These are phyloP conservation scores for Pichia californica DNA, from an alignment of 805 yeast genomes.

Conservation along the genomic window DNA sequence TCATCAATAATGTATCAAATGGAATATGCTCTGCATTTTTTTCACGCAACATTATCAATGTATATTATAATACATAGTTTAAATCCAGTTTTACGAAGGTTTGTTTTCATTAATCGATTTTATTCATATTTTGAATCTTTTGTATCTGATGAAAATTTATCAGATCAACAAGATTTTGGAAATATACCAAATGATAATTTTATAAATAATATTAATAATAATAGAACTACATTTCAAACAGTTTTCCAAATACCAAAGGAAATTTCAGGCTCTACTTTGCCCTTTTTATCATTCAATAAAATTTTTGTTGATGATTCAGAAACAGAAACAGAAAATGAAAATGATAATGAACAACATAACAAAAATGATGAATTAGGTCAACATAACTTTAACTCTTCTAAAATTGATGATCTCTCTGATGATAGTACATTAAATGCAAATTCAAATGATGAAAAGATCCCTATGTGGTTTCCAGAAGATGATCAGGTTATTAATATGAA, in stretches of 20 bases:
- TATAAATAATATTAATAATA: background rate
- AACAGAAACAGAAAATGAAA: background rate
- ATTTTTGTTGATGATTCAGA: background rate
- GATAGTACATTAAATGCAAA: background rate
- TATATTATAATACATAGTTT: slow-evolving; percentile 26
- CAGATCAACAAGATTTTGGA: background rate
- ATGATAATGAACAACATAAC: background rate
- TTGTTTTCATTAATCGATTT: slow-evolving; percentile 7
- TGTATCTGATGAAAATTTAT: background rate
- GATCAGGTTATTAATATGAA: slow-evolving; percentile 27
- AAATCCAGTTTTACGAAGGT: slow-evolving; percentile 20
- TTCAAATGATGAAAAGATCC: slow-evolving; percentile 5
- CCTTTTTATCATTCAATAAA: slow-evolving; percentile 1
- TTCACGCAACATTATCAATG: slow-evolving; percentile 25
- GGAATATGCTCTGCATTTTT: slow-evolving; percentile 24
- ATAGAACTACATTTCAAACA: background rate
- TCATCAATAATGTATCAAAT: slow-evolving; percentile 18
- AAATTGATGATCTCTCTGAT: background rate
- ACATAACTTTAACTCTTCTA: too few species aligned
- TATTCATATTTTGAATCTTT: slow-evolving; percentile 8
- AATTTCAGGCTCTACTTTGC: slow-evolving; percentile 5
- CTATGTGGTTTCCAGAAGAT: slow-evolving; percentile 29
- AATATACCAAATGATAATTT: background rate
- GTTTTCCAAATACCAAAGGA: slow-evolving; percentile 8
- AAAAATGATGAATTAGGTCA: too few species aligned